These are phyloP conservation scores for Casuarina cunninghamiana DNA, from an alignment of 306 rosid genomes.

Conservation along the genomic window DNA sequence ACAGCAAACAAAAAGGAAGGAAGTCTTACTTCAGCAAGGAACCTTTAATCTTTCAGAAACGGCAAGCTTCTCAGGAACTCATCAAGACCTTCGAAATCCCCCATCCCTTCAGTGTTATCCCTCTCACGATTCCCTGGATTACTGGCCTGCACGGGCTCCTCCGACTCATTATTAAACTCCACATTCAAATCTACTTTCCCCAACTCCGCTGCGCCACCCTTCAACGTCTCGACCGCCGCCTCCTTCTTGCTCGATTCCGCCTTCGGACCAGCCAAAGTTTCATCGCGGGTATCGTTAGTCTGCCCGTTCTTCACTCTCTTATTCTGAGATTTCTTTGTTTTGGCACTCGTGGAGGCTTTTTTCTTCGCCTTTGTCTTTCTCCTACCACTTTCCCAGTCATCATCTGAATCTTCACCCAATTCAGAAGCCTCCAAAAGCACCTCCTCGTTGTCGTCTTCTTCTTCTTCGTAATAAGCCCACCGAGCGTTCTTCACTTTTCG, in stretches of 20 bases:
- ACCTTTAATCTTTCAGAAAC: slow-evolving; percentile 80
- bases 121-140: slow-evolving; percentile 56
- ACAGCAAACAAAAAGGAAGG: slow-evolving; percentile 25
- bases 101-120: slow-evolving; percentile 84
- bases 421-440: slow-evolving; percentile 49
- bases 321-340: slow-evolving; percentile 23
- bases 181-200: slow-evolving; percentile 95
- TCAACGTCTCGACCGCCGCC: slow-evolving; percentile 35
- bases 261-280: slow-evolving; percentile 28
- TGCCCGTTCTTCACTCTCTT: slow-evolving; percentile 47
- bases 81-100: slow-evolving; percentile 95
- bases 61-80: slow-evolving; percentile 92
- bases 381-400: slow-evolving; percentile 31
- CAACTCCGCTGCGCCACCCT: slow-evolving; percentile 63
- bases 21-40: slow-evolving; percentile 49
- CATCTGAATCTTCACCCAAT: slow-evolving; percentile 61
- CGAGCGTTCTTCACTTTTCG: slow-evolving; percentile 28
- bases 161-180: slow-evolving; percentile 92
- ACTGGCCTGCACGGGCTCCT: slow-evolving; percentile 50
- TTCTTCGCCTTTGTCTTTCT: slow-evolving; percentile 35
- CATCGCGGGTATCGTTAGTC: slow-evolving; percentile 37
- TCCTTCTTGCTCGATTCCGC: slow-evolving; percentile 53
- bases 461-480: slow-evolving; percentile 44
- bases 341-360: slow-evolving; percentile 24
- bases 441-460: slow-evolving; percentile 47